Evolutionary conservation across 78 protist species (phyloP).

Genomic region (Trichosphaerium sp.): DNA sequence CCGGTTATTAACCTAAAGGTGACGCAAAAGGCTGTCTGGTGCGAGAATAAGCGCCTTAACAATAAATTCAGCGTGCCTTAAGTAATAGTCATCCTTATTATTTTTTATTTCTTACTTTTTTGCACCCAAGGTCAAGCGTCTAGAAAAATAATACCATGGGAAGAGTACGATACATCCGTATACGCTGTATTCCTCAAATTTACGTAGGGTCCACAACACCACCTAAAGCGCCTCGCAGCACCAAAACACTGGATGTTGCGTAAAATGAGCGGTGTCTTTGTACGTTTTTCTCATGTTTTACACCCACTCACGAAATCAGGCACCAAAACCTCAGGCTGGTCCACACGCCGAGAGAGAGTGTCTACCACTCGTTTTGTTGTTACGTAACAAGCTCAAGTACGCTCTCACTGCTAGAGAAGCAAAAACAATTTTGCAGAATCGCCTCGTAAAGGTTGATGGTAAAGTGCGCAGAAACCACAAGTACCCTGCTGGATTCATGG

Average conservation of each 20-base stretch:
- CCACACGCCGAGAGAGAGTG: conserved; percentile 99
- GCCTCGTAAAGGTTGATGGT: conserved; percentile 93
- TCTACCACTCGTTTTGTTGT: conserved; percentile 86
- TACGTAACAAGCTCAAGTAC: conserved; percentile 97
- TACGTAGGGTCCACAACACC: conserved; percentile 97
- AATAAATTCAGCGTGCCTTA: no score
- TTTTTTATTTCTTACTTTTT: no score
- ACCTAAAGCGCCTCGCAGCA: conserved; percentile 94
- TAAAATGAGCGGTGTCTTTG: conserved; percentile 92
- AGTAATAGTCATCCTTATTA: no score
- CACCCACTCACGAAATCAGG: conserved; percentile 29
- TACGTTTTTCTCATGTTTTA: background rate
- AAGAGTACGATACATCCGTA: no score
- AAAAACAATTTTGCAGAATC: conserved; percentile 74
- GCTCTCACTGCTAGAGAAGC: conserved; percentile 95
- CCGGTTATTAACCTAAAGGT: no score
- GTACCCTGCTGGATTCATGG: conserved; percentile 99
- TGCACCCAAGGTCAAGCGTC: no score
- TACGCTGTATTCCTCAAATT: no score
- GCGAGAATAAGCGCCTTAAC: no score
- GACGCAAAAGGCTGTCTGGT: no score
- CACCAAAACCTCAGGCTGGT: conserved; percentile 93
- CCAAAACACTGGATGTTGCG: conserved; percentile 98
- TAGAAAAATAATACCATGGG: no score
- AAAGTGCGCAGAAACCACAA: conserved; percentile 90